Base-by-base conservation (phyloP, 2,329 filamentous ascomycete species). In the Apiospora arundinis region DNA sequence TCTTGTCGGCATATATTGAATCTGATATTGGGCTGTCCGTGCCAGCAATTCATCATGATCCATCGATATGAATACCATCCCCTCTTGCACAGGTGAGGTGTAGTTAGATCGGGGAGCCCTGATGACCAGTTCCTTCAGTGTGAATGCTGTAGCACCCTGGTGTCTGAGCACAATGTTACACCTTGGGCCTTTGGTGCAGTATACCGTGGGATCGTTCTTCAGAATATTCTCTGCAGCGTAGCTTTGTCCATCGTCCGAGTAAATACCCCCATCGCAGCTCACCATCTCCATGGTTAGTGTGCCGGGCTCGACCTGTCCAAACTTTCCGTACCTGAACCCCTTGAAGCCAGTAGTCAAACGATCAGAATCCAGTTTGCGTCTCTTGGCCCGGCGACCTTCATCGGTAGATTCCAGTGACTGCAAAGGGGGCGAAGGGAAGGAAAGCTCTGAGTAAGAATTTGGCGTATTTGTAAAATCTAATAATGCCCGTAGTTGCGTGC, bases 21-120 rank as follows among this genome's bases (percentile, higher is more conserved):
- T 91, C 75, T 93, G 90, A 79, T 95, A 95, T 72, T 91, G 88
- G 8, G 92, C 88, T 14, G 94, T 96, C 71, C 92, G 88, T 25
- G 86, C 88, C 60, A 96, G 83, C 1, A 96, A 84, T 72, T 96
- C 92, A 75, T 97, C 91, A 48, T 91, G 89, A 52, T 91, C 89
- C 95, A 98, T 97, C 65, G 93, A 90, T 40, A 98, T 88, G 78
- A 98, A 98, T 0, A 98, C 89, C 88, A 98, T 92, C 63, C 96
- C 95, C 86, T 97, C 93, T 81, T 95, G 92, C 69, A 97, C 92
- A 93, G 95, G 95, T 76, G 94, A 92, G 72, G 94, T 95, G 81
- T 95, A 97, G 69, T 93, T 93, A 60, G 88, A 85, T 46, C 91
- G 90, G 0, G 95, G 95, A 12, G 93, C 94, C 80, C 94, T 95